Conservation (phyloP, 257 asterid genomes). For the Solanum pinnatisectum region DNA sequence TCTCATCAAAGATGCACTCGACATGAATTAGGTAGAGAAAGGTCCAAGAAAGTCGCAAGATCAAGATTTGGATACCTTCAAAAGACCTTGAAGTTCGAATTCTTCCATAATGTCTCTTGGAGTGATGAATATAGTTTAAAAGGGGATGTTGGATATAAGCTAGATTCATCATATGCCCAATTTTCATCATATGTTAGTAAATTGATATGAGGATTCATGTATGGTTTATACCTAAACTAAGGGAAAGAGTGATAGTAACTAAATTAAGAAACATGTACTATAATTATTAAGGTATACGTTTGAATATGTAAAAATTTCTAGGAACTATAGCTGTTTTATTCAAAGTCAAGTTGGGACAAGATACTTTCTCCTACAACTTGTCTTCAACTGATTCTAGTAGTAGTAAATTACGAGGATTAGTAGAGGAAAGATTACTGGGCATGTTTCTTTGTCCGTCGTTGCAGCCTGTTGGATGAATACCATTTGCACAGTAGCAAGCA, state of each 20-base stretch:
- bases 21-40: neutral
- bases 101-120: neutral
- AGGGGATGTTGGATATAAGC: neutral
- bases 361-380: neutral
- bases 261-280: neutral
- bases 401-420: neutral
- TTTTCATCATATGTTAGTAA: neutral
- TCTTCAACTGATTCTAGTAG: neutral
- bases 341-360: neutral
- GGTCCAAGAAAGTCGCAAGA: neutral
- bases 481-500: constrained; percentile 21
- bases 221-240: neutral
- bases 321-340: neutral
- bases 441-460: neutral
- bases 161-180: neutral
- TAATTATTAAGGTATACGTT: neutral
- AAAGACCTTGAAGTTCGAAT: neutral
- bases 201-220: neutral
- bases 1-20: neutral
- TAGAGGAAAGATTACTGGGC: neutral
- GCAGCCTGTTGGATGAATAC: constrained; percentile 8
- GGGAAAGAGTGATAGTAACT: neutral
- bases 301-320: neutral
- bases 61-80: neutral
- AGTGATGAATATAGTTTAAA: neutral